phyloP scores from a whole-genome alignment of 495 filamentous ascomycete genomes.

The Aspergillus avenaceus region DNA sequence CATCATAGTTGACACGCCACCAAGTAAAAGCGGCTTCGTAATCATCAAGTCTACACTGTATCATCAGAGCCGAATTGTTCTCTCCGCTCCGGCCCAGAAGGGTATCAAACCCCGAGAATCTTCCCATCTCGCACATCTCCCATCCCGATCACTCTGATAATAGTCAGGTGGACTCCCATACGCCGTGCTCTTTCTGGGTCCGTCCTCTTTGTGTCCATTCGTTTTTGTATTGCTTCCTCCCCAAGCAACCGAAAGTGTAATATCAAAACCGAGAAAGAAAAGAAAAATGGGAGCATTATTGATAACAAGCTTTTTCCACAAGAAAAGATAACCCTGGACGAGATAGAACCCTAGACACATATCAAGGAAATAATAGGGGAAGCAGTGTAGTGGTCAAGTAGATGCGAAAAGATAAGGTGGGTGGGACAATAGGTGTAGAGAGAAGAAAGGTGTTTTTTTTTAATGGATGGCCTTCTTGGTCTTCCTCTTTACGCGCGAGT shows the following conservation, averaged over 20 bases:
- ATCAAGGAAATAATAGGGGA: conserved; percentile 3
- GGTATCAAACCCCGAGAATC: conserved; percentile 5
- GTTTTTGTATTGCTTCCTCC: conserved; percentile 1
- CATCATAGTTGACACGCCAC: conserved; percentile 36
- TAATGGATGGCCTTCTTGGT: conserved; percentile 14
- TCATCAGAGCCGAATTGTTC: background rate
- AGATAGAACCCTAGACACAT: conserved; percentile 11
- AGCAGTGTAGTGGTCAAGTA: background rate
- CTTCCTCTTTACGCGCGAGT: conserved; percentile 33
- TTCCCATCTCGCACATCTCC: conserved; percentile 17
- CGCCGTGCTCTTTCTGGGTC: conserved; percentile 24
- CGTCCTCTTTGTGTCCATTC: conserved; percentile 4
- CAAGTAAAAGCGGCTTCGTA: conserved; percentile 27
- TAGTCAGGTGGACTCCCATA: conserved; percentile 37
- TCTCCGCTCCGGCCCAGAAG: conserved; percentile 4
- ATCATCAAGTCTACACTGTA: conserved; percentile 12
- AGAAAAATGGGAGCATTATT: background rate
- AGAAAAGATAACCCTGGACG: conserved; percentile 5
- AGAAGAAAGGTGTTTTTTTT: conserved; percentile 23
- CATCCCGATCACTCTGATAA: conserved; percentile 25
- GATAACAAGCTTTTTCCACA: conserved; percentile 9
- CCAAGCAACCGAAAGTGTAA: background rate
- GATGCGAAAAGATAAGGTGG: conserved; percentile 13
- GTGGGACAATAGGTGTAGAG: conserved; percentile 15
- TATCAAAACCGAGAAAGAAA: background rate